Conservation (phyloP, 495 filamentous ascomycete species). For the Barbatosphaeria neglecta region DNA sequence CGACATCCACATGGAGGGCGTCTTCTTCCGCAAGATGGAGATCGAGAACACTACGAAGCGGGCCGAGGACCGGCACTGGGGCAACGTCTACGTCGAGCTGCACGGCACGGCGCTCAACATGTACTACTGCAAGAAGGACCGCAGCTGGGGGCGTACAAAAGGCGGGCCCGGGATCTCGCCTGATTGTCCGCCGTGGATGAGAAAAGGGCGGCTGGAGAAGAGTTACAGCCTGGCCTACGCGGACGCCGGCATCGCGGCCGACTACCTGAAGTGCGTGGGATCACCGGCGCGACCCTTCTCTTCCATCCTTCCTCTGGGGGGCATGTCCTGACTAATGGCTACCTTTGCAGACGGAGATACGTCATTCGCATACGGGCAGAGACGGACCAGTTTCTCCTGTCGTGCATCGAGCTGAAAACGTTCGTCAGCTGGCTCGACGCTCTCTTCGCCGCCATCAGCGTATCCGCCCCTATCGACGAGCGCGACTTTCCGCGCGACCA, state of each 20-base stretch:
- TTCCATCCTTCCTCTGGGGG: neutral
- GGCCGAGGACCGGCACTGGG: slow-evolving; percentile 42
- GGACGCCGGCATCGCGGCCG: slow-evolving; percentile 52
- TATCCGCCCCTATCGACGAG: slow-evolving; percentile 54
- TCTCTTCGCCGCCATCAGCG: slow-evolving; percentile 51
- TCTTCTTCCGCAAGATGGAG: slow-evolving; percentile 47
- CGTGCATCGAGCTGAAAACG: slow-evolving; percentile 37
- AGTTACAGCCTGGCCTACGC: slow-evolving; percentile 53
- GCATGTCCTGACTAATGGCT: slow-evolving; percentile 1
- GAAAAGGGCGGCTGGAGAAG: slow-evolving; percentile 33
- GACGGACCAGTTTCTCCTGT: slow-evolving; percentile 52
- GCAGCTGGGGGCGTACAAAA: slow-evolving; percentile 22
- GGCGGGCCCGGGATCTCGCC: slow-evolving; percentile 20
- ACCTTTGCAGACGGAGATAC: slow-evolving; percentile 32
- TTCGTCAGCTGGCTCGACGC: slow-evolving; percentile 49
- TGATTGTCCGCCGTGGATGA: slow-evolving; percentile 31
- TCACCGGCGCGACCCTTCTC: slow-evolving; percentile 1
- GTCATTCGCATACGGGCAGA: slow-evolving; percentile 52
- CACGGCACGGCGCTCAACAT: slow-evolving; percentile 49
- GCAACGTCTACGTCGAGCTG: slow-evolving; percentile 43
- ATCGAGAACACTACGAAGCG: slow-evolving; percentile 43
- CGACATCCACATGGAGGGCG: slow-evolving; percentile 37
- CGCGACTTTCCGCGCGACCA: slow-evolving; percentile 42
- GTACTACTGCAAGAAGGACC: slow-evolving; percentile 37
- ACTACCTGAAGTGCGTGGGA: slow-evolving; percentile 50